Evolutionary conservation across 345 rosid species (phyloP), one percentile per base, ranked within the genome.

Genomic region (Populus alba): DNA sequence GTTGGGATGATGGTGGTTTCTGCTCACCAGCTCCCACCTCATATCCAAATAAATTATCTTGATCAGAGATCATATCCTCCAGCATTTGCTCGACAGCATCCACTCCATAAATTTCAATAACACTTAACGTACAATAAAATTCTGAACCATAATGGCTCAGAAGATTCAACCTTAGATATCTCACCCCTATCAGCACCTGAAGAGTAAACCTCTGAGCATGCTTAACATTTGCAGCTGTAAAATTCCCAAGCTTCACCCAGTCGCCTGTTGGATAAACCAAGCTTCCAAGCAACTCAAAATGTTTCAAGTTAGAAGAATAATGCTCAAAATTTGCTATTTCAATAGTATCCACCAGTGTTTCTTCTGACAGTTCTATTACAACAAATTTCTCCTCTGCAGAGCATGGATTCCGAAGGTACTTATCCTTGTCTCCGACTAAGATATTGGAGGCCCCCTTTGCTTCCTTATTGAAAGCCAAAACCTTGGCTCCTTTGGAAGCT

Each of bases 21-120:
- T 74, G 80, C 67, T 82, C 87, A 77, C 75, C 84, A 65, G 73
- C 75, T 35, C 83, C 91, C 66, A 86, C 91, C 33, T 84, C 86
- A 4, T 83, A 66, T 29, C 74, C 82, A 77, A 85, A 86, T 47
- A 84, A 18, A 16, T 84, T 86, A 71, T 86, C 91, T 76, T 91
- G 92, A 74, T 79, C 87, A 37, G 91, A 86, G 66, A 97, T 90
- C 89, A 94, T 85, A 89, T 97, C 99, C 81, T 91, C 98, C 73
- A 97, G 86, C 98, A 94, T 91, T 81, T 91, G 62, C 83, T 97
- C 99, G 75, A 94, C 95, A 18, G 98, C 97, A 86, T 97, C 98
- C 57, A 97, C 98, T 76, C 99, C 98, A 63, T 87, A 94, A 29
- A 90, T 97, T 87, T 94, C 96, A 43, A 94, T 66, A 65, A 90